phyloP scores from a whole-genome alignment of 176 grass and related monocot species.

The Puya raimondii region DNA sequence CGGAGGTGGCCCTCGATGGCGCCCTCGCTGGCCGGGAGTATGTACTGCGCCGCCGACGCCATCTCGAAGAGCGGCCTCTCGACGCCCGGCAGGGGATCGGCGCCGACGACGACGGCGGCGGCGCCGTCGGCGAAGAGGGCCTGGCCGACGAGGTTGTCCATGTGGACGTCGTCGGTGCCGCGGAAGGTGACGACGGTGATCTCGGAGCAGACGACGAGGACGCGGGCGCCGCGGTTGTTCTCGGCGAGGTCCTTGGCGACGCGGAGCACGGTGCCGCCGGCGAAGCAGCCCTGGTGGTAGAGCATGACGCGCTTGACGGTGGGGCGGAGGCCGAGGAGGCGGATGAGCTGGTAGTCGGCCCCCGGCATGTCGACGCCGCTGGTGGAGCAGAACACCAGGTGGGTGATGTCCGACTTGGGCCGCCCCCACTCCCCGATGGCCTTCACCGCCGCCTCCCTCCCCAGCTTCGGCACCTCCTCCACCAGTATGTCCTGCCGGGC shows the following conservation, averaged over 20 bases:
- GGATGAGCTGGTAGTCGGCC: not conserved
- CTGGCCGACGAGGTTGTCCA: not conserved
- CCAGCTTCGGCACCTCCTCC: not conserved
- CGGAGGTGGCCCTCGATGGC: not conserved
- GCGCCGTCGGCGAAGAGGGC: not conserved
- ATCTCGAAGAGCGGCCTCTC: not conserved
- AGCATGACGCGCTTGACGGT: not conserved
- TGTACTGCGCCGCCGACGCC: not conserved
- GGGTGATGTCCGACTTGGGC: not conserved
- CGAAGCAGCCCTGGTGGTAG: not conserved
- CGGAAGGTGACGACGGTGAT: not conserved
- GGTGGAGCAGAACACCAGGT: not conserved
- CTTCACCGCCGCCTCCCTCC: not conserved
- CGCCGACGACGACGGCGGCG: not conserved
- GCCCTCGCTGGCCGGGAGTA: not conserved
- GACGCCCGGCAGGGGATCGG: not conserved
- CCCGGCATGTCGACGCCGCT: not conserved
- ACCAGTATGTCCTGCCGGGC: not conserved
- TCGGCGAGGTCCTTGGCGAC: not conserved
- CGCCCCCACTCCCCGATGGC: not conserved
- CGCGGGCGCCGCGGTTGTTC: not conserved
- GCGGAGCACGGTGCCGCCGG: not conserved
- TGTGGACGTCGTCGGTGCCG: not conserved
- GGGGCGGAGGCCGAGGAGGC: not conserved
- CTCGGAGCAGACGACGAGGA: not conserved